Base-by-base conservation (phyloP, 148 eudicot genomes). In the Vaccinium macrocarpon region DNA sequence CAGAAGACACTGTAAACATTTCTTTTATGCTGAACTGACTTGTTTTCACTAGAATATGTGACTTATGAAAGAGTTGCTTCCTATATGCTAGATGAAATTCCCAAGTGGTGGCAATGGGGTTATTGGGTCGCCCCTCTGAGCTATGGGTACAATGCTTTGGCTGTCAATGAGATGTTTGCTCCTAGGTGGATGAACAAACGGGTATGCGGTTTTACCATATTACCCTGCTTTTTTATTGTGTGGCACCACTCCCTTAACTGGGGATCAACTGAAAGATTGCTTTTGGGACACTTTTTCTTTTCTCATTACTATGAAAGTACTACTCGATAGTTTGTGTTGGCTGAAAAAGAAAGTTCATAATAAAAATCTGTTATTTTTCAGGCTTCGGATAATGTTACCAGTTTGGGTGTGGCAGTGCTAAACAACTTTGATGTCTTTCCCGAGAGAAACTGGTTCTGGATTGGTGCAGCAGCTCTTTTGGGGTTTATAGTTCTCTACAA, bases 161-260 rank as follows among this genome's bases (percentile, higher is more conserved):
- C 94, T 42, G 97, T 95, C 8, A 97, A 97, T 81, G 99, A 97
- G 88, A 91, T 97, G 99, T 90, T 89, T 89, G 92, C 98, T 53
- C 92, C 95, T 8, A 91, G 99, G 80, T 97, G 99, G 99, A 94
- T 97, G 97, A 92, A 90, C 92, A 88, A 84, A 91, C 6, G 59
- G 88, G 99, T 97, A 90, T 35, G 89, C 57, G 9, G 3, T 27
- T 42, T 75, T 46, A 42, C 48, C 32, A 8, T 57, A 61, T 38
- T 23, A 46, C 12, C 21, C 35, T 25, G 18, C 64, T 55, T 80
- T 35, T 80, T 16, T 56, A 23, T 61, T 79, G 71, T 68, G 42
- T 68, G 73, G 38, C 73, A 68, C 38, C 38, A 27, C 38, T 68
- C 14, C 8, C 29, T 68, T 29, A 13, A 29, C 25, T 66, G 72